Conservation (phyloP, 2,329 filamentous ascomycete genomes). For the Xylariaceae sp. region DNA sequence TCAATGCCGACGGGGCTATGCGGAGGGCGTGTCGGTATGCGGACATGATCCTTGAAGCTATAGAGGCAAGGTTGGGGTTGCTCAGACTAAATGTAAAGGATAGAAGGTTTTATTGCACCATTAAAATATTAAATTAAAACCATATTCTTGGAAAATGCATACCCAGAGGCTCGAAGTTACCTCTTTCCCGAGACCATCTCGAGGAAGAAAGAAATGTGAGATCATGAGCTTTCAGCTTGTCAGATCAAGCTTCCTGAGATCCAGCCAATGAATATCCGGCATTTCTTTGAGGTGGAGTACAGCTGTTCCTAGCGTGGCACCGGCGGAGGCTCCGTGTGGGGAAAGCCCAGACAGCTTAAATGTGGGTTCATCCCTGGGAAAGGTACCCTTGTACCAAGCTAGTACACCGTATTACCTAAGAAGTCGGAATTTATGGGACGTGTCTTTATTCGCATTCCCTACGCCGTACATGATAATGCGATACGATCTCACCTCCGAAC, state of each 20-base stretch:
- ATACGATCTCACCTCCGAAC: background rate
- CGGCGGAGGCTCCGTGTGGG: constrained; percentile 10
- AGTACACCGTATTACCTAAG: too few relatives aligned
- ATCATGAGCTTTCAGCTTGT: constrained; percentile 6
- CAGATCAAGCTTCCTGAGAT: background rate
- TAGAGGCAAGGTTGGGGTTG: too few relatives aligned
- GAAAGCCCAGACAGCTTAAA: background rate
- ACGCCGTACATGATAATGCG: background rate
- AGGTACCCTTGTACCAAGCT: background rate
- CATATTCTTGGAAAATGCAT: too few relatives aligned
- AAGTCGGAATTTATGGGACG: too few relatives aligned
- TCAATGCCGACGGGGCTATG: constrained; percentile 8
- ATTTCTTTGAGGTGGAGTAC: too few relatives aligned
- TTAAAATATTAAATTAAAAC: too few relatives aligned
- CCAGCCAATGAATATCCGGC: constrained; percentile 9
- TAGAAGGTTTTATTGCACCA: too few relatives aligned
- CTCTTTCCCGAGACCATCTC: too few relatives aligned
- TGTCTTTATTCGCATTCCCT: background rate
- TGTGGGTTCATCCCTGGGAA: background rate
- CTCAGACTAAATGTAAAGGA: too few relatives aligned
- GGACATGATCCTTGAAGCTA: constrained; percentile 4
- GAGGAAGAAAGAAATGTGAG: constrained; percentile 10
- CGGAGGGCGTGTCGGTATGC: constrained; percentile 9
- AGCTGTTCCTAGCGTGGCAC: constrained; percentile 7
- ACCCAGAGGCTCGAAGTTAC: too few relatives aligned